Evolutionary conservation across 1,284 basidiomycete species (phyloP).

Genomic region (Cystobasidium sp.): DNA sequence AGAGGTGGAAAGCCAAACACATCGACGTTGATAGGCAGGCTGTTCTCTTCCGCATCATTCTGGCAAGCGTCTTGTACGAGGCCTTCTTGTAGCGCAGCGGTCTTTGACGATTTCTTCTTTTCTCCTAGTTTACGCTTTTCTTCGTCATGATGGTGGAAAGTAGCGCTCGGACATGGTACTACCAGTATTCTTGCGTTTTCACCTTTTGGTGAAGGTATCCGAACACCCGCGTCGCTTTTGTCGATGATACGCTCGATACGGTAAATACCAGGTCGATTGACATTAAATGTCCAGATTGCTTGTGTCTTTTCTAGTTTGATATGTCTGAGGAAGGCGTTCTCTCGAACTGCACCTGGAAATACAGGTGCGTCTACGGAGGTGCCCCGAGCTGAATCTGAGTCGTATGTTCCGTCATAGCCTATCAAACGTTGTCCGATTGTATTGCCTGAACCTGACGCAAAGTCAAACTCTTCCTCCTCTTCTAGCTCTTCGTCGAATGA

Average conservation of each 20-base stretch:
- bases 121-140: background rate
- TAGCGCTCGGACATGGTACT: conserved; percentile 77
- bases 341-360: conserved; percentile 58
- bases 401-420: conserved; percentile 36
- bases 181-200: conserved; percentile 57
- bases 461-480: conserved; percentile 38
- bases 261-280: conserved; percentile 72
- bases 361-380: conserved; percentile 54
- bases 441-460: conserved; percentile 19
- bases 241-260: conserved; percentile 75
- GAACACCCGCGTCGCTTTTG: conserved; percentile 68
- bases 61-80: conserved; percentile 17
- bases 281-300: conserved; percentile 70
- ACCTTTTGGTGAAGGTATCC: conserved; percentile 55
- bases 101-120: background rate
- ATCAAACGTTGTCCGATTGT: conserved; percentile 34
- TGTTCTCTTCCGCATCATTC: conserved; percentile 9
- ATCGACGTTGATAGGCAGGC: conserved; percentile 14
- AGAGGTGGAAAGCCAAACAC: conserved; percentile 41
- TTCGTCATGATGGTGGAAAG: conserved; percentile 59
- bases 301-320: conserved; percentile 69
- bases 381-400: conserved; percentile 15
- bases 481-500: conserved; percentile 28
- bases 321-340: conserved; percentile 74
- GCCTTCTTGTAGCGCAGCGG: background rate